Evolutionary conservation across 2,329 filamentous ascomycete genomes (phyloP), one percentile per base, ranked within the genome.

Genomic region (Bipolaris bicolor): DNA sequence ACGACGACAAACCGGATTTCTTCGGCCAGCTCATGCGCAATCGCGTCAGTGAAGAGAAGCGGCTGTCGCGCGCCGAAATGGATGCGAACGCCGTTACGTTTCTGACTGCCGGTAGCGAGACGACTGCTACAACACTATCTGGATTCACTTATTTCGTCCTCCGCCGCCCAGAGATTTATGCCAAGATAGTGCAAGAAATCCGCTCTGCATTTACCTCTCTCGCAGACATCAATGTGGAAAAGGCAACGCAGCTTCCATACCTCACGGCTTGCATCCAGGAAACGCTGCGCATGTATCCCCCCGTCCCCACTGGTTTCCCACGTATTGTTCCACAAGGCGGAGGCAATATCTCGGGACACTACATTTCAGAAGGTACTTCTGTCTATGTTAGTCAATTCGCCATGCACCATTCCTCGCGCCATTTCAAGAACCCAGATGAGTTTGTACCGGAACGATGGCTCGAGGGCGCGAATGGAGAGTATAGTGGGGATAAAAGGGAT

Each of bases 61-160:
- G 57, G 0, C 4, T 75, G 13, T 62, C 65, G 0, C 55, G 60
- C 9, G 63, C 55, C 1, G 77, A 80, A 45, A 74, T 81, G 40
- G 65, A 75, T 39, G 49, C 64, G 3, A 78, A 76, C 39, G 64
- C 71, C 1, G 55, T 66, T 4, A 48, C 72, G 1, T 66, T 80
- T 37, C 67, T 80, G 5, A 54, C 75, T 2, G 81, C 77, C 0
- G 81, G 81, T 0, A 77, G 73, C 4, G 80, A 83, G 52, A 83
- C 81, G 0, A 82, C 80, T 0, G 80, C 80, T 0, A 80, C 80
- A 0, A 65, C 76, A 2, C 66, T 83, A 2, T 66, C 73, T 0
- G 81, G 80, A 1, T 66, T 72, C 0, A 80, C 79, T 0, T 82
- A 76, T 50, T 69, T 79, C 0, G 68, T 84, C 0, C 64, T 80